Conservation (phyloP, 2,329 filamentous ascomycete species). For the Ophiocordyceps sinensis region DNA sequence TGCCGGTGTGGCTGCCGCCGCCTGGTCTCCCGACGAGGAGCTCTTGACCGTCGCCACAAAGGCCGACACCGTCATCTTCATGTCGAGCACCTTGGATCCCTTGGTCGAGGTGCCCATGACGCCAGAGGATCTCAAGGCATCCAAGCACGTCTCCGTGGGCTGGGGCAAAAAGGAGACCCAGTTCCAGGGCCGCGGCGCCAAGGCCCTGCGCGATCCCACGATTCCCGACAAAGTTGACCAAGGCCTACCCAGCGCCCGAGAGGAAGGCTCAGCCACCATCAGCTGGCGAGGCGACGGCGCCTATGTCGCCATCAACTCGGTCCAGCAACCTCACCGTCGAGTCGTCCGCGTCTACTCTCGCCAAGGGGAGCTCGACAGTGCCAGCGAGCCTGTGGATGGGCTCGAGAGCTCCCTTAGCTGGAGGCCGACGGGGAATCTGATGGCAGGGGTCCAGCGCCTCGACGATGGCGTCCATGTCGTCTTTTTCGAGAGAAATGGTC, state of each 20-base stretch:
- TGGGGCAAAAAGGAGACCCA: slow-evolving; percentile 99
- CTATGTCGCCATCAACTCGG: slow-evolving; percentile 72
- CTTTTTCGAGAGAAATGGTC: slow-evolving; percentile 95
- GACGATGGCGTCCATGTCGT: slow-evolving; percentile 61
- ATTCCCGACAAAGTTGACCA: slow-evolving; percentile 86
- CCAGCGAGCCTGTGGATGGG: slow-evolving; percentile 86
- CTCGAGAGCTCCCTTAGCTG: slow-evolving; percentile 82
- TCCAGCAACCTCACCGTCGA: slow-evolving; percentile 55
- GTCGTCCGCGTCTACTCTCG: slow-evolving; percentile 82
- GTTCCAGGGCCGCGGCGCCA: slow-evolving; percentile 82
- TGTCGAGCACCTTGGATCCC: slow-evolving; percentile 83
- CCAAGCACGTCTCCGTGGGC: slow-evolving; percentile 86
- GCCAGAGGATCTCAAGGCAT: slow-evolving; percentile 67
- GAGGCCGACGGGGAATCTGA: slow-evolving; percentile 79
- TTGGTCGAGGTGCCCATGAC: slow-evolving; percentile 62
- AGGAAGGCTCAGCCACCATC: slow-evolving; percentile 58
- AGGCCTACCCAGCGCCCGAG: slow-evolving; percentile 58
- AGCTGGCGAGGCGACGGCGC: slow-evolving; percentile 93
- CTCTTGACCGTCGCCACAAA: slow-evolving; percentile 72
- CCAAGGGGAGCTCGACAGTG: slow-evolving; percentile 81
- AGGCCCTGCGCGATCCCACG: slow-evolving; percentile 79
- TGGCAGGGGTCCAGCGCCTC: slow-evolving; percentile 72
- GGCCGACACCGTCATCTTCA: slow-evolving; percentile 68
- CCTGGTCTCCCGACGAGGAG: slow-evolving; percentile 94
- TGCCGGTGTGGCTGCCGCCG: slow-evolving; percentile 74